Evolutionary conservation across 2,329 filamentous ascomycete genomes (phyloP), one percentile per base, ranked within the genome.

Genomic region (Clarireedia hainanense): DNA sequence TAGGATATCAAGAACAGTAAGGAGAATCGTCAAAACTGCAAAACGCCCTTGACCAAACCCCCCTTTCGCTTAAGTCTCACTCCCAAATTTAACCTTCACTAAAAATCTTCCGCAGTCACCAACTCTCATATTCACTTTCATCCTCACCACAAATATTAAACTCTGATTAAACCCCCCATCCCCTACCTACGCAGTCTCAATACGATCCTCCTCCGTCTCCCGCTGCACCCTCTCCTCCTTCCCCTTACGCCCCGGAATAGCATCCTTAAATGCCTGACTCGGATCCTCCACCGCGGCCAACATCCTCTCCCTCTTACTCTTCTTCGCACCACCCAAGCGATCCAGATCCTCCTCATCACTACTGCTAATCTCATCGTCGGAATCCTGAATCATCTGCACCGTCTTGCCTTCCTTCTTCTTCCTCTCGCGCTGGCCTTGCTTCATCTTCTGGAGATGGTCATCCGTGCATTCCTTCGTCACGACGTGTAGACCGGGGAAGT

Each of bases 401-500:
- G 74, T 68, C 7, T 67, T 64, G 30, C 80, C 79, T 64, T 80
- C 76, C 42, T 74, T 74, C 76, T 88, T 88, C 80, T 94, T 96
- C 61, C 79, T 73, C 57, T 85, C 80, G 26, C 82, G 75, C 73
- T 96, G 91, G 58, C 84, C 79, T 43, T 84, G 73, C 75, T 96
- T 96, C 75, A 95, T 79, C 58, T 82, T 76, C 45, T 78, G 73
- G 71, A 95, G 85, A 61, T 82, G 76, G 58, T 91, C 79, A 9
- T 89, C 87, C 56, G 90, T 89, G 73, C 89, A 95, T 67, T 91
- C 86, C 63, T 92, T 80, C 0, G 83, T 83, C 0, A 84, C 76
- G 47, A 96, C 76, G 51, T 86, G 83, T 1, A 97, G 73, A 0
- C 89, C 90, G 0, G 89, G 88, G 36, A 96, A 83, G 62, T 92